These are phyloP conservation scores for Blakeslea trispora DNA, from an alignment of 371 early-diverging fungal species.

Conservation along the genomic window DNA sequence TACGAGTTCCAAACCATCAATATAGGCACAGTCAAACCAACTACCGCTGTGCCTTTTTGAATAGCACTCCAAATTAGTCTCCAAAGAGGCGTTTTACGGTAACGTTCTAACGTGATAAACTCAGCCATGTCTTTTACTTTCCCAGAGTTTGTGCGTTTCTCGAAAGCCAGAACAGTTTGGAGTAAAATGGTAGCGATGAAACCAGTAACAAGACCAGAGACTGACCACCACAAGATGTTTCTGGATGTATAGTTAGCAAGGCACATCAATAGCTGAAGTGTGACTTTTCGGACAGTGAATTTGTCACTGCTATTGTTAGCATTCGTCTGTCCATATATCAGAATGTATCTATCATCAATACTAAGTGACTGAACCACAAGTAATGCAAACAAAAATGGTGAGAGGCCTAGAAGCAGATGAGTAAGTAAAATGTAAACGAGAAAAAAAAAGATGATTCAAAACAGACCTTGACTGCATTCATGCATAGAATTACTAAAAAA, in stretches of 20 bases:
- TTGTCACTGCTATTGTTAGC: slow-evolving; percentile 18
- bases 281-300: slow-evolving; percentile 49
- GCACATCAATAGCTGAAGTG: slow-evolving; percentile 52
- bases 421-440: background rate
- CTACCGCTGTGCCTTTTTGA: slow-evolving; percentile 26
- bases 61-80: slow-evolving; percentile 35
- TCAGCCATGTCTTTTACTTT: slow-evolving; percentile 39
- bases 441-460: slow-evolving; percentile 11
- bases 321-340: slow-evolving; percentile 43
- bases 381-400: slow-evolving; percentile 60
- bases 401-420: slow-evolving; percentile 48
- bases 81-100: slow-evolving; percentile 46
- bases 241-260: slow-evolving; percentile 54
- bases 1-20: slow-evolving; percentile 44
- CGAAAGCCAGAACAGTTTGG: slow-evolving; percentile 32
- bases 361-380: slow-evolving; percentile 59
- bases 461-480: slow-evolving; percentile 64
- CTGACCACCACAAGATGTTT: slow-evolving; percentile 67
- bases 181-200: slow-evolving; percentile 43
- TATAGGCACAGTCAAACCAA: slow-evolving; percentile 33
- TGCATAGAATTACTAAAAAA: slow-evolving; percentile 64
- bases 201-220: slow-evolving; percentile 55
- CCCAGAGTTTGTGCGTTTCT: slow-evolving; percentile 29
- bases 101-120: slow-evolving; percentile 29
- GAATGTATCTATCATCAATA: slow-evolving; percentile 54